Base-by-base conservation (phyloP, 768 basidiomycete genomes). In the Termitomyces sp. region DNA sequence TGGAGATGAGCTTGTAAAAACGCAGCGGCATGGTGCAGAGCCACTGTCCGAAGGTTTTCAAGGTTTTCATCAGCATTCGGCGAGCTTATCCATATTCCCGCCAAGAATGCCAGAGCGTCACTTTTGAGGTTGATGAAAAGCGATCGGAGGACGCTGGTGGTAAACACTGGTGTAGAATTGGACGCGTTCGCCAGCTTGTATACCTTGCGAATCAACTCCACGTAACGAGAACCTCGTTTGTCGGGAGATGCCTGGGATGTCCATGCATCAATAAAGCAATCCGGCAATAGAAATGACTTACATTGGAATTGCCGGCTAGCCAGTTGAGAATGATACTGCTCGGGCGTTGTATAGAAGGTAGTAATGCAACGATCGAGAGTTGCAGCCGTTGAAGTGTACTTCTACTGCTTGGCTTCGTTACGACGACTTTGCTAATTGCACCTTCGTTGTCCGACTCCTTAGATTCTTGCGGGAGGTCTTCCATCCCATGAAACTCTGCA, bases 91-190 rank as follows among this genome's bases (percentile, higher is more conserved):
- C 89, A 91, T 26, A 89, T 65, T 0, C 89, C 87, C 0, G 87
- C 82, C 11, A 99, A 80, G 75, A 99, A 96, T 0, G 85, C 76
- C 12, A 98, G 73, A 0, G 88, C 77, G 53, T 86, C 87, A 31
- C 86, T 82, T 51, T 80, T 82, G 12, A 96, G 73, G 55, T 77
- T 82, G 33, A 78, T 70, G 65, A 98, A 92, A 3, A 95, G 71
- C 0, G 75, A 66, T 55, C 78, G 80, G 23, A 94, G 77, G 48
- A 94, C 68, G 15, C 73, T 71, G 1, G 78, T 74, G 0, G 88
- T 78, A 8, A 92, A 69, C 3, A 76, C 67, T 0, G 77, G 72
- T 11, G 78, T 67, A 0, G 78, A 66, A 7, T 78, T 68, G 5
- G 82, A 79, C 0, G 77, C 74, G 62, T 87, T 92, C 7, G 83